Conservation (phyloP, 192 early-diverging fungal species). For the Coemansia sp. region DNA sequence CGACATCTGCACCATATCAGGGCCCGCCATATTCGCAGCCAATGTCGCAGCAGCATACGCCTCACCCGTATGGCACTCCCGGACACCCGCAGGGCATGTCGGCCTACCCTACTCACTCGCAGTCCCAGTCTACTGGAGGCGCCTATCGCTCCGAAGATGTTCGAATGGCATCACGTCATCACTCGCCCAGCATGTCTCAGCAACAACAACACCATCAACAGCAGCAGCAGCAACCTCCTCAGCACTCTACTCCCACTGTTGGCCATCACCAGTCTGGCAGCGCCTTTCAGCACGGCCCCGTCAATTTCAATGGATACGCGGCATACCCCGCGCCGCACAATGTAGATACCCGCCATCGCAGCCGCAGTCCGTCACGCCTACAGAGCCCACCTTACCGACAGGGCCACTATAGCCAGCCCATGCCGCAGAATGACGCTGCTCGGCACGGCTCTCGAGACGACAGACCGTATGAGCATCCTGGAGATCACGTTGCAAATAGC, state of each 20-base stretch:
- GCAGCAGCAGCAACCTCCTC: conserved; percentile 2
- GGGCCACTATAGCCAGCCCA: conserved; percentile 9
- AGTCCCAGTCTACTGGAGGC: conserved; percentile 15
- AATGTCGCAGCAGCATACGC: conserved; percentile 16
- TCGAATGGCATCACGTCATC: conserved; percentile 19
- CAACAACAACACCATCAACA: conserved; percentile 17
- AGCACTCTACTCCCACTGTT: conserved; percentile 8
- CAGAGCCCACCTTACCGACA: conserved; percentile 19
- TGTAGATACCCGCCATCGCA: conserved; percentile 7
- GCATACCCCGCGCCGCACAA: conserved; percentile 10
- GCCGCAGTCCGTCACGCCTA: conserved; percentile 27
- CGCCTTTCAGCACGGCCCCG: conserved; percentile 34
- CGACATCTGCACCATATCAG: conserved; percentile 3
- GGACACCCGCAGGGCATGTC: conserved; percentile 15
- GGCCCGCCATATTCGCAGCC: conserved; percentile 25
- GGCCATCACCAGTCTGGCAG: conserved; percentile 5
- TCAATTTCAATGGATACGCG: conserved; percentile 38
- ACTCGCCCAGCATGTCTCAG: conserved; percentile 29
- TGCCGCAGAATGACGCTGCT: background rate
- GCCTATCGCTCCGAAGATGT: conserved; percentile 21
- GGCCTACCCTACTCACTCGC: conserved; percentile 10
- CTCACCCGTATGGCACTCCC: conserved; percentile 16
- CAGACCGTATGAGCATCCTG: background rate
- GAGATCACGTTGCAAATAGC: background rate
- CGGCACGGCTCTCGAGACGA: conserved; percentile 1